Conservation (phyloP, 2,329 filamentous ascomycete species). For the Amauroascus niger region DNA sequence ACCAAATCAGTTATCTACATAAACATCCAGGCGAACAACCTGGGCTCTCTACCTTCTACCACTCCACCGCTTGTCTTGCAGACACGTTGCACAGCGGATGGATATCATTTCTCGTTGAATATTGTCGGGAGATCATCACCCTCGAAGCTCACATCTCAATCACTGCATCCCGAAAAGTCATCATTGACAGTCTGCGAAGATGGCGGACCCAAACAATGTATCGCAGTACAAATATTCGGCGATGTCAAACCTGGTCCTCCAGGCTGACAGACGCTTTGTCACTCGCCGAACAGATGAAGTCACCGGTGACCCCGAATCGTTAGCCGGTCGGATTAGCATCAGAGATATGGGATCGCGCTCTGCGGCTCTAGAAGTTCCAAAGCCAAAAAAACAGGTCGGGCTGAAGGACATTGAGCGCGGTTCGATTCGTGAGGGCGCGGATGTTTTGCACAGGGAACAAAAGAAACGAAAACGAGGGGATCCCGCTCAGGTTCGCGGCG, state of each 20-base stretch:
- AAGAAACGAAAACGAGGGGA: conserved; percentile 74
- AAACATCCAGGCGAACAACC: neutral
- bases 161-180: conserved; percentile 6
- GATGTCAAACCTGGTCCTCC: conserved; percentile 99
- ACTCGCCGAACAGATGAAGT: conserved; percentile 87
- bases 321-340: conserved; percentile 87
- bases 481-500: conserved; percentile 57
- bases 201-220: conserved; percentile 67
- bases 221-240: conserved; percentile 98
- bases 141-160: conserved; percentile 12
- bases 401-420: conserved; percentile 65
- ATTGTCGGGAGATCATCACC: neutral
- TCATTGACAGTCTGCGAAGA: conserved; percentile 33
- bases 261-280: conserved; percentile 95
- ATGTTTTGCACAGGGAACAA: conserved; percentile 74
- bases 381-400: conserved; percentile 63
- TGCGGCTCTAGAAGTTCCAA: conserved; percentile 67
- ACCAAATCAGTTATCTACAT: neutral
- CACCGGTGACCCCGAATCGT: conserved; percentile 92
- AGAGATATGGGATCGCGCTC: conserved; percentile 87
- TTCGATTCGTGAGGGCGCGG: conserved; percentile 66
- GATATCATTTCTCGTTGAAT: neutral
- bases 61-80: neutral
- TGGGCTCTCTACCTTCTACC: neutral
- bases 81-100: neutral